Evolutionary conservation across 1,284 basidiomycete genomes (phyloP).

Genomic region (Ceratobasidium sp.): DNA sequence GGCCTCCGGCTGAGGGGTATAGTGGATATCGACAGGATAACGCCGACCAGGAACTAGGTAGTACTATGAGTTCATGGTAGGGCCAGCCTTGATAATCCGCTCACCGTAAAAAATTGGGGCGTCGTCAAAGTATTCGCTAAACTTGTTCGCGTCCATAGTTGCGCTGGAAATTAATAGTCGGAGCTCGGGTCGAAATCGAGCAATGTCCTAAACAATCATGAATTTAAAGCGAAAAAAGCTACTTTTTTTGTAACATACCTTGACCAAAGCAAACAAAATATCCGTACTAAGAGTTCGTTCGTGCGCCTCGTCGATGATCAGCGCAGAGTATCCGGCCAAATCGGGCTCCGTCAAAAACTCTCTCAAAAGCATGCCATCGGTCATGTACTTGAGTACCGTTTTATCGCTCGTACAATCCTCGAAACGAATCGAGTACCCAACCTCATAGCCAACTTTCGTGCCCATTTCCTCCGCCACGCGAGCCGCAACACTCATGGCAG

Average conservation of each 20-base stretch:
- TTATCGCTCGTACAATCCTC: constrained; percentile 99
- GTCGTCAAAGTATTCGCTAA: constrained; percentile 93
- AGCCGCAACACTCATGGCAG: constrained; percentile 98
- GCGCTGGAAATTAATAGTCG: constrained; percentile 92
- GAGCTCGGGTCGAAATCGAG: constrained; percentile 93
- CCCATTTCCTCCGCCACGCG: constrained; percentile 99
- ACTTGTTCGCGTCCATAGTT: constrained; percentile 97
- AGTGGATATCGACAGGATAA: constrained; percentile 98
- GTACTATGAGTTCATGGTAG: constrained; percentile 1
- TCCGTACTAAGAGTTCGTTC: constrained; percentile 96
- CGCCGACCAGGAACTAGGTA: constrained; percentile 88
- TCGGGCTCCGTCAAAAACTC: constrained; percentile 97
- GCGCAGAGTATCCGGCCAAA: constrained; percentile 87
- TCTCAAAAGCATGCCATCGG: constrained; percentile 95
- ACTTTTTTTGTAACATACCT: no score
- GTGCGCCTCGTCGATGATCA: constrained; percentile 98
- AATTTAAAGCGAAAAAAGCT: constrained; percentile 14
- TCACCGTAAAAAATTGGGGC: constrained; percentile 91
- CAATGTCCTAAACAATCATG: constrained; percentile 76
- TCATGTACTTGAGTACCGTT: constrained; percentile 98
- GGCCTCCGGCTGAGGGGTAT: constrained; percentile 96
- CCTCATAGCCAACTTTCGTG: constrained; percentile 93
- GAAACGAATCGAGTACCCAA: constrained; percentile 98
- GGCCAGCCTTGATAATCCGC: constrained; percentile 45
- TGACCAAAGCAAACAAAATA: constrained; percentile 94